Percentiles rank a stretch among this genome's conserved stretches.
Evolutionary conservation across 2,329 filamentous ascomycete genomes (phyloP).

Genomic region (Venturia asperata): DNA sequence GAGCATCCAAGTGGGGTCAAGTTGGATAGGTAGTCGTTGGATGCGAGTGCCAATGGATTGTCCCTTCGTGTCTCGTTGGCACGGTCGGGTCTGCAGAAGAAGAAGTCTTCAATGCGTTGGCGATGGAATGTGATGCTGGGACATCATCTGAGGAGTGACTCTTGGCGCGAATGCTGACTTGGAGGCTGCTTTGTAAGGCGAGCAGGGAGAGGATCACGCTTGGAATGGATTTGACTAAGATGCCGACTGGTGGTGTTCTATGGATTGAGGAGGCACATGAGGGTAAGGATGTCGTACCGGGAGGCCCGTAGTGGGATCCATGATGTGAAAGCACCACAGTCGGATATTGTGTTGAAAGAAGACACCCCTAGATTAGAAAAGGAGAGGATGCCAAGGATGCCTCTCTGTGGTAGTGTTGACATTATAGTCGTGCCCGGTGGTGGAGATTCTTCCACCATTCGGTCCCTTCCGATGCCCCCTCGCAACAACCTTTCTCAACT

Average conservation of each 20-base stretch:
- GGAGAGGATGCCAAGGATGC: too few species aligned
- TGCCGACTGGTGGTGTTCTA: slow-evolving; percentile 26
- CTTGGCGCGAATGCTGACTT: slow-evolving; percentile 26
- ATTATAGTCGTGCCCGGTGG: not conserved
- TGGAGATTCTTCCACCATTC: too few species aligned
- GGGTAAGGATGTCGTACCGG: slow-evolving; percentile 28
- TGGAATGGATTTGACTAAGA: slow-evolving; percentile 27
- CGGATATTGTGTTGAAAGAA: slow-evolving; percentile 24
- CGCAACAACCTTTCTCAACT: too few species aligned
- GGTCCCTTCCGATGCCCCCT: too few species aligned
- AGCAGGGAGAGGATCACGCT: slow-evolving; percentile 35
- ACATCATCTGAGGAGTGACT: slow-evolving; percentile 26
- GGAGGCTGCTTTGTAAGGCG: slow-evolving; percentile 29
- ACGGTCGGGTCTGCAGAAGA: slow-evolving; percentile 27
- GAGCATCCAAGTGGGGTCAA: too few species aligned
- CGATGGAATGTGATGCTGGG: slow-evolving; percentile 25
- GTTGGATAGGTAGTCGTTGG: too few species aligned
- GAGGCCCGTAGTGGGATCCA: too few species aligned
- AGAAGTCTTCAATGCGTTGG: slow-evolving; percentile 26
- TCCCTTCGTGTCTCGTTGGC: slow-evolving; percentile 21
- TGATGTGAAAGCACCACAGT: slow-evolving; percentile 24
- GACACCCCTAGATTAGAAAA: too few species aligned
- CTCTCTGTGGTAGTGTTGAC: too few species aligned
- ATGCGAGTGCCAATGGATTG: too few species aligned
- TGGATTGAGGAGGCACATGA: slow-evolving; percentile 31